phyloP scores from a whole-genome alignment of 2,329 filamentous ascomycete genomes.

The Botrytis aclada region DNA sequence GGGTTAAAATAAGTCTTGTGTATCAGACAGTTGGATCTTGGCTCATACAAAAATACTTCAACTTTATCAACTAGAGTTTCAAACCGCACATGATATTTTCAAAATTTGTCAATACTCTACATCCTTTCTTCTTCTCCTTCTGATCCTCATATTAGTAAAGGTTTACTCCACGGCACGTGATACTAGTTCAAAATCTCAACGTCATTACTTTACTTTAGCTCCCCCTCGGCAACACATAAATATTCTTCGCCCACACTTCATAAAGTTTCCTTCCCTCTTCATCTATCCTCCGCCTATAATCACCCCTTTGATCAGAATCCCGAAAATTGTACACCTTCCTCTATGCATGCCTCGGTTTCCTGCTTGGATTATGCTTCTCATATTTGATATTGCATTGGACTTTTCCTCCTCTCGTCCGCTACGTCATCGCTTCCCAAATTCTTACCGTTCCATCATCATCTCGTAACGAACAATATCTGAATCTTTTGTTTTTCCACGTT shows the following conservation, averaged over 20 bases:
- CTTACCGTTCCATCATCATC: background rate
- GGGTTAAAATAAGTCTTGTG: background rate
- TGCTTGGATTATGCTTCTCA: background rate
- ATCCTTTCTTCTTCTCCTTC: background rate
- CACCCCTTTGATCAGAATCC: fast-evolving
- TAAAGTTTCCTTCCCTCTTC: background rate
- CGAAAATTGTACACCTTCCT: background rate
- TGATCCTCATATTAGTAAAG: background rate
- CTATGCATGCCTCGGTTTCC: background rate
- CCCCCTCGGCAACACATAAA: background rate
- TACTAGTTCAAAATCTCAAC: background rate
- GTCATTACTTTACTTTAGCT: background rate
- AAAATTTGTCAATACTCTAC: fast-evolving
- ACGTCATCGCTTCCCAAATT: background rate
- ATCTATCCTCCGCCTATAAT: background rate
- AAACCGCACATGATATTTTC: background rate
- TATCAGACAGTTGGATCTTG: background rate
- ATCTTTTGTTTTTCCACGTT: background rate
- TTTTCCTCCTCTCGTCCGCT: background rate
- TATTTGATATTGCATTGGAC: background rate
- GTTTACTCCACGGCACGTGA: background rate
- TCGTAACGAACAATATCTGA: background rate
- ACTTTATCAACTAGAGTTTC: background rate
- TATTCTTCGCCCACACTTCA: background rate
- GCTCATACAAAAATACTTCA: background rate